Evolutionary conservation across 1,284 basidiomycete species (phyloP).

Genomic region (Cutaneotrichosporon sp.): DNA sequence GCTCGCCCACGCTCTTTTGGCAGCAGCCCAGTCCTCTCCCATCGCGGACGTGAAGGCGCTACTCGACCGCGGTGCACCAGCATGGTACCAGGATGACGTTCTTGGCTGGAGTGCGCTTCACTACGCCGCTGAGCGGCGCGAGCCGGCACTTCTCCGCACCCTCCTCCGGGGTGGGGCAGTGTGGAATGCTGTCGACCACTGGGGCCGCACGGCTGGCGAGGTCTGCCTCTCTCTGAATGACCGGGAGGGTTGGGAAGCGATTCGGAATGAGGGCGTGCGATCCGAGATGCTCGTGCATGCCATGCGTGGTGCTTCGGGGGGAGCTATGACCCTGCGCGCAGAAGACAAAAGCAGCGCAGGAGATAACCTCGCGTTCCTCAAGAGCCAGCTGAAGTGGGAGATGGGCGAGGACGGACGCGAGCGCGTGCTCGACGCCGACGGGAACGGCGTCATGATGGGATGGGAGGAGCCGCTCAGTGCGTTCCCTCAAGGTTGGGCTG

Average conservation of each 20-base stretch:
- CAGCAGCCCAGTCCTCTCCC: conserved; percentile 50
- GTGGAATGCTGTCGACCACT: conserved; percentile 85
- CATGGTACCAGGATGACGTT: conserved; percentile 88
- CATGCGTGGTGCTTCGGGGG: conserved; percentile 24
- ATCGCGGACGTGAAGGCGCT: conserved; percentile 59
- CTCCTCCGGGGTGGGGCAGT: conserved; percentile 80
- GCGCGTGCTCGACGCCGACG: conserved; percentile 59
- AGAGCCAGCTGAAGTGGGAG: conserved; percentile 68
- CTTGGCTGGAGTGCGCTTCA: conserved; percentile 81
- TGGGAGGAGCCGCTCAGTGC: conserved; percentile 82
- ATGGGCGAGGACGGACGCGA: conserved; percentile 74
- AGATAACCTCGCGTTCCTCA: conserved; percentile 73
- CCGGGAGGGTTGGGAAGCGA: conserved; percentile 65
- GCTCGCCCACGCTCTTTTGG: conserved; percentile 35
- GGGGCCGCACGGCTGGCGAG: conserved; percentile 80
- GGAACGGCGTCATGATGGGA: conserved; percentile 88
- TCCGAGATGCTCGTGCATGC: conserved; percentile 55
- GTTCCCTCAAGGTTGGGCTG: conserved; percentile 29
- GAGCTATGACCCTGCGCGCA: conserved; percentile 40
- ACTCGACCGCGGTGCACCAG: conserved; percentile 72
- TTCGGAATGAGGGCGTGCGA: conserved; percentile 82
- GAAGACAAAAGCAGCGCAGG: conserved; percentile 68
- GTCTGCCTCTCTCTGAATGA: conserved; percentile 83
- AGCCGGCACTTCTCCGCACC: conserved; percentile 62
- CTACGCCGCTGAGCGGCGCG: conserved; percentile 76